Percentiles rank a stretch among this genome's conserved stretches.
These are phyloP conservation scores for Rhizopogon vesiculosus DNA, from an alignment of 768 basidiomycete species.

Conservation along the genomic window DNA sequence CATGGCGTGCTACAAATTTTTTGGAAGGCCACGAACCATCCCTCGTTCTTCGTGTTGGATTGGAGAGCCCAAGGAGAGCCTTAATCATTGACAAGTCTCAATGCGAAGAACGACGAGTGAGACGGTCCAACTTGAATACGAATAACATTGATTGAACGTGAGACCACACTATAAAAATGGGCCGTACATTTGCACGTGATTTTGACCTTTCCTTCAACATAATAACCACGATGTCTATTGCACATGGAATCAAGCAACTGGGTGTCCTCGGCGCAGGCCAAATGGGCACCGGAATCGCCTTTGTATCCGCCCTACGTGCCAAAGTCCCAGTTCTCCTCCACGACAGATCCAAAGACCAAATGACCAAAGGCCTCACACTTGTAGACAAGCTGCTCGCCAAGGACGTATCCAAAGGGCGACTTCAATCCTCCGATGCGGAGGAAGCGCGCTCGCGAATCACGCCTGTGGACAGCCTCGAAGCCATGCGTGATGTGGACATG, in stretches of 20 bases:
- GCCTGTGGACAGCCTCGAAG: conserved; percentile 55
- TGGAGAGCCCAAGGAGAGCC: too few relatives aligned
- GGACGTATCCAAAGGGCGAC: conserved; percentile 80
- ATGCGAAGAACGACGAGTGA: too few relatives aligned
- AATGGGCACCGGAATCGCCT: conserved; percentile 91
- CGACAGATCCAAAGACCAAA: conserved; percentile 72
- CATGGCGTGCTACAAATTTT: too few relatives aligned
- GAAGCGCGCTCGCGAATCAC: conserved; percentile 66
- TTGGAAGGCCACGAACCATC: too few relatives aligned
- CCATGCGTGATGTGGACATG: conserved; percentile 80
- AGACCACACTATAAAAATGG: too few relatives aligned
- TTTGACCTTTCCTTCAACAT: not conserved
- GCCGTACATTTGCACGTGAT: conserved; percentile 2
- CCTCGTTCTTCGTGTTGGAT: too few relatives aligned
- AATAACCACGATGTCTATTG: conserved; percentile 41
- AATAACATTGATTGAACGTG: too few relatives aligned
- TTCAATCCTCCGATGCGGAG: conserved; percentile 64
- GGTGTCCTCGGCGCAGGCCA: conserved; percentile 84
- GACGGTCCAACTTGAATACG: too few relatives aligned
- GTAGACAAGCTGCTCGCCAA: conserved; percentile 84
- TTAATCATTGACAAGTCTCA: too few relatives aligned
- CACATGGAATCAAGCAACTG: conserved; percentile 69
- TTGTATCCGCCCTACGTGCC: conserved; percentile 81
- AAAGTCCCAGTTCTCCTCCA: conserved; percentile 82
- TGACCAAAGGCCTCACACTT: conserved; percentile 66